Base-by-base conservation (phyloP, 768 basidiomycete genomes). In the Pleurotus salmoneostramineus region DNA sequence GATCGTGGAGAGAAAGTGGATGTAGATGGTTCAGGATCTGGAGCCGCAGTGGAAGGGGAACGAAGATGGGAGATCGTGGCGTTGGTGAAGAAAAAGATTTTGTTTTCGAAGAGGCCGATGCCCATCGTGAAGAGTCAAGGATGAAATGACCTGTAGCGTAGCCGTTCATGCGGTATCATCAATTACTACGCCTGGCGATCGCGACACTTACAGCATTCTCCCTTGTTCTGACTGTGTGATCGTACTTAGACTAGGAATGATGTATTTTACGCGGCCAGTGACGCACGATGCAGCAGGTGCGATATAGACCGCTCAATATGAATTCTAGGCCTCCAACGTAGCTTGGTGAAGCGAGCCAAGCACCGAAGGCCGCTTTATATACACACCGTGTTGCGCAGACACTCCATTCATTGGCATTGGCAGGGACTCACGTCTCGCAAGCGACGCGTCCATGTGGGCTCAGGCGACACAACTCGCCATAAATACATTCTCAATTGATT, bases 71-170 rank as follows among this genome's bases (percentile, higher is more conserved):
- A 83, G 45, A 74, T 90, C 31, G 69, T 82, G 7, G 88, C 88
- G 2, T 71, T 94, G 48, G 85, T 94, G 44, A 91, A 84, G 71
- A 82, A 84, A 61, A 95, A 95, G 67, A 83, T 95, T 32, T 78
- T 91, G 11, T 95, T 95, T 66, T 80, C 88, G 40, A 93, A 90
- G 66, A 75, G 92, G 44, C 93, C 90, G 0, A 91, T 90, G 80
- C 91, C 90, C 0, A 77, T 91, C 7, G 48, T 49, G 48, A 49
- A 31, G 52, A 55, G 35, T 36, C 40, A n/a, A 55, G 52, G 52
- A 10, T 31, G 6, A 55, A 8, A 14, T 21, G 6, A 17, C 14
- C 4, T 5, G 37, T 6, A 8, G 14, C 31, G 15, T 11, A 32
- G 8, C 48, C 4, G 21, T 47, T 47, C 21, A 27, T 27, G 21